Base-by-base conservation (phyloP, 441 rosid species). In the Erysimum cheiri region DNA sequence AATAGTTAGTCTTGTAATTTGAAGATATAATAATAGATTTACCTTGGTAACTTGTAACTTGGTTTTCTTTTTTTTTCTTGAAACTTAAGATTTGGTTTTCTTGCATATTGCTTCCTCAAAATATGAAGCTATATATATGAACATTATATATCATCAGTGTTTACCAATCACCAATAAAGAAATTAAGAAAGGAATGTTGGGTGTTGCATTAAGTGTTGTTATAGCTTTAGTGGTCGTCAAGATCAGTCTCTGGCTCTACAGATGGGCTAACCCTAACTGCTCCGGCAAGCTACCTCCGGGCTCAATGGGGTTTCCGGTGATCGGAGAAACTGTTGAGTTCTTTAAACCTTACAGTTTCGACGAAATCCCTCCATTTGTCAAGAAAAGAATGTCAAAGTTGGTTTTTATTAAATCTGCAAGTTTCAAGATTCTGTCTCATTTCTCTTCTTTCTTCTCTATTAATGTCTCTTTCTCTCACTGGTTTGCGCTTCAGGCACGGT, bases 291-390 rank as follows among this genome's bases (percentile, higher is more conserved):
- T 83, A 31, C 83, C 83, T 5, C 84, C 84, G 0, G 82, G 82
- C 14, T 78, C 82, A 9, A 81, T 78, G 74, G 84, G 84, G 36
- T 64, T 76, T 57, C 87, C 87, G 9, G 44, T 78, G 33, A 66
- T 82, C 5, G 88, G 83, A 46, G 85, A 84, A 69, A 72, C 80
- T 1, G 4, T 82, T 5, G 72, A 70, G 29, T 81, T 82, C 69
- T 74, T 84, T 40, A 15, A 57, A 43, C 77, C 82, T 13, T 29
- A 62, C 60, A 28, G 57, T 6, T 61, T 66, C 19, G 49, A 67
- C 6, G 77, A 79, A 28, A 49, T 79, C 44, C 48, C 64, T 47
- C 81, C 85, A 13, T 84, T 77, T 60, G 61, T 79, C 53, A 64
- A 22, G 24, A 74, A 57, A 53, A 64, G 80, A 59, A 75, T 73